Conservation (phyloP, 2,329 filamentous ascomycete genomes). For the Fusarium aywerte region DNA sequence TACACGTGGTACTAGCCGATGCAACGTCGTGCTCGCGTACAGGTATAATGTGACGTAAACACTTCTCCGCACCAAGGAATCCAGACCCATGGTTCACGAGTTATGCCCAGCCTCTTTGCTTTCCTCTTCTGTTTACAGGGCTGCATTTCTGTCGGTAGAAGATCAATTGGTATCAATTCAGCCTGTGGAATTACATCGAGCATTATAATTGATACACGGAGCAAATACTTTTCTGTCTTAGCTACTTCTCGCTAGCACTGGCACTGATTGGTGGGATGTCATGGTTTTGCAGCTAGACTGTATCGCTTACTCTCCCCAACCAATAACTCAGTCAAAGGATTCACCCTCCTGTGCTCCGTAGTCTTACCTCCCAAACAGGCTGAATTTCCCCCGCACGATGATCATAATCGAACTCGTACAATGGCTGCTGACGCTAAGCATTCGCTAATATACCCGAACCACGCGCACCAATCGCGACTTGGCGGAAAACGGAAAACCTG, state of each 20-base stretch:
- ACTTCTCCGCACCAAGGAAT: constrained; percentile 10
- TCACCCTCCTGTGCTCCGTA: neutral
- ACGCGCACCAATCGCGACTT: constrained; percentile 30
- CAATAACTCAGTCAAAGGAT: constrained; percentile 22
- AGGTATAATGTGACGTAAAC: constrained; percentile 24
- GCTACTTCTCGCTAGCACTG: neutral
- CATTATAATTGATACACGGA: neutral
- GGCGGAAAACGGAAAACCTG: constrained; percentile 29
- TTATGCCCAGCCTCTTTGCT: constrained; percentile 14
- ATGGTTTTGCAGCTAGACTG: neutral
- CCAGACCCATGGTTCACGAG: neutral
- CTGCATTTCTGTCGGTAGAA: neutral
- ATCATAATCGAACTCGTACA: constrained; percentile 33
- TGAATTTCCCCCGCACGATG: constrained; percentile 37
- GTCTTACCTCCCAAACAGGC: constrained; percentile 5
- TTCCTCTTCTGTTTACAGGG: neutral
- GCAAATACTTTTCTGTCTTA: neutral
- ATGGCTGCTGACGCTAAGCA: constrained; percentile 6
- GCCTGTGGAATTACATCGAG: neutral
- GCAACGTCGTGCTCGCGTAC: neutral
- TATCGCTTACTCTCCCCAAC: constrained; percentile 14
- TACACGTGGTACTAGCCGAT: constrained; percentile 7
- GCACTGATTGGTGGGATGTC: constrained; percentile 14
- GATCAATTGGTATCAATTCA: neutral
- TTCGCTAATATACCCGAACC: constrained; percentile 25